Evolutionary conservation across 306 rosid genomes (phyloP), one percentile per base, ranked within the genome.

Genomic region (Inga laurina): DNA sequence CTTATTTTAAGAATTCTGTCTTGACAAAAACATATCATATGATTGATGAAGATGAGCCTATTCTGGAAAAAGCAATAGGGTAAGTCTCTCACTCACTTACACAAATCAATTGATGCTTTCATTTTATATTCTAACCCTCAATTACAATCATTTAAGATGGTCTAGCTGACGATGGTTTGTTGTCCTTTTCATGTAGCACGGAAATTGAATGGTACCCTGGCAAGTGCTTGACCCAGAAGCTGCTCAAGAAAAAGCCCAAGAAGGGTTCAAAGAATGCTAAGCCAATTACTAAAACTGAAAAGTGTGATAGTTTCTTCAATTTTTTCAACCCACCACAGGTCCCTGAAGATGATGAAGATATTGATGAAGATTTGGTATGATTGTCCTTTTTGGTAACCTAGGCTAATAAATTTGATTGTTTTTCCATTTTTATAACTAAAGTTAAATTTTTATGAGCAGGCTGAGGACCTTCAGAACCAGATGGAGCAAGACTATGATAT

Each of bases 161-260:
- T 51, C 67, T 21, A 22, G 62, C 21, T 43, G 37, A 35, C 27
- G 21, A 61, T 74, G 37, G n/a, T 56, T 68, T 35, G 49, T 46
- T 81, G n/a, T 62, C 8, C 78, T 79, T 79, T 83, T 82, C 61
- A 56, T 79, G 49, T 77, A 97, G 99, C 83, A 92, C 99, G 41
- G 97, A 94, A 77, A 94, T 94, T 79, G 97, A 97, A 61, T 97
- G 99, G 99, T 82, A 70, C 86, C 87, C 91, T 0, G 95, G 94
- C 34, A 97, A 97, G 79, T 90, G 97, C 75, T 85, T 97, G 83
- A 92, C 98, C 44, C 97, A 94, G 82, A 97, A 97, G 90, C 37
- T 97, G 24, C 95, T 97, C 32, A 97, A 97, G 92, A 97, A 97
- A 88, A 97, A 94, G 85, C 98, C 98, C 18, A 94, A 88, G 93